Evolutionary conservation across 1,284 basidiomycete species (phyloP), one percentile per base, ranked within the genome.

Genomic region (Wallemia ichthyophaga): DNA sequence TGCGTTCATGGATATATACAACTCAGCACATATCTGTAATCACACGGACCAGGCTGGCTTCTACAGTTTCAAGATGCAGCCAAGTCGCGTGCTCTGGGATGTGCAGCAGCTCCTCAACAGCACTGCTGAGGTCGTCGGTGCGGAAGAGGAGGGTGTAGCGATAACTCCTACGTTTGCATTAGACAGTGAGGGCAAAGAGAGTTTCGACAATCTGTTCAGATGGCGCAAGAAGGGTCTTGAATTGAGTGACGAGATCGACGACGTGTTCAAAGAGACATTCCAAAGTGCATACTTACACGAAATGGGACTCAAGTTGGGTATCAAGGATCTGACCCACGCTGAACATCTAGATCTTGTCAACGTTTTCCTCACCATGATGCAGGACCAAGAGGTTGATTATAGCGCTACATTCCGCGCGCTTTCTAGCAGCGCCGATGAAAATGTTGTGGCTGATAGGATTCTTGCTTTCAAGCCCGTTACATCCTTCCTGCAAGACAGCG

Each of bases 1-100:
- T 65, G 87, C 87, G 0, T 95, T 94, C 71, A 95, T 95, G 89
- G 86, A 89, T 65, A 77, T 85, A 1, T 91, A 81, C 64, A 82
- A 94, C 66, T 68, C 78, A 0, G 73, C 75, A 59, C 87, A 92
- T 65, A 84, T 95, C 61, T 95, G 91, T 74, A 96, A 96, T 66
- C 89, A 95, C 67, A 81, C 81, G 0, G 92, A 98, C 66, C 78
- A 79, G 27, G 75, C 76, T 59, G 89, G 89, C 0, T 75, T 89
- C 53, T 98, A 96, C 67, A 75, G 83, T 1, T 96, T 67, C 59
- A 66, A 70, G 58, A 65, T 68, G 58, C 71, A 72, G 64, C 73
- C 75, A 27, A 69, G 68, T 25, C 70, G 71, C 61, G 68, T 72
- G 59, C 65, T 85, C 13, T 92, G 78, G 65, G 85, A 86, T 1